These are phyloP conservation scores for Crithidia bombi DNA, from an alignment of 208 protist genomes.

Conservation along the genomic window DNA sequence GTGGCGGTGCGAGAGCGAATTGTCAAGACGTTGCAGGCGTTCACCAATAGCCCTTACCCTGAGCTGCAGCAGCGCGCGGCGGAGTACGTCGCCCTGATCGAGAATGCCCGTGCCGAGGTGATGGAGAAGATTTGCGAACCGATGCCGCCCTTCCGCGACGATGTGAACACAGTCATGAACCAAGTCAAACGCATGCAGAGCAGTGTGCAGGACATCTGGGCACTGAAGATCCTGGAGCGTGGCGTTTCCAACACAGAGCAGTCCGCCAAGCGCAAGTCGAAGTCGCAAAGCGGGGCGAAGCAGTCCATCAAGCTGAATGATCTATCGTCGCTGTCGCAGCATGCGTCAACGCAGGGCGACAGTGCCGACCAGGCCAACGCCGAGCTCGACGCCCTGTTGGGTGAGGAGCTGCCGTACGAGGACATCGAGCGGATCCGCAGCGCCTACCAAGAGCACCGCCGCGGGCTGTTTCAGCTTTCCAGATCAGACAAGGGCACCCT, in stretches of 20 bases:
- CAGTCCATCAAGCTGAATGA: slow-evolving; percentile 61
- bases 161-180: slow-evolving; percentile 46
- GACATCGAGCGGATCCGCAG: slow-evolving; percentile 42
- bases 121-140: slow-evolving; percentile 74
- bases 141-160: slow-evolving; percentile 69
- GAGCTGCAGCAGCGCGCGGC: slow-evolving; percentile 98
- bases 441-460: slow-evolving; percentile 39
- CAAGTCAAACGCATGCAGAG: slow-evolving; percentile 33
- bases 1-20: slow-evolving; percentile 73
- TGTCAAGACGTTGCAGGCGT: slow-evolving; percentile 71
- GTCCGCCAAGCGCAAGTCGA: slow-evolving; percentile 13
- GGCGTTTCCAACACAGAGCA: slow-evolving; percentile 14
- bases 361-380: slow-evolving; percentile 65
- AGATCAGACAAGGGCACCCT: slow-evolving; percentile 39
- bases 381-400: slow-evolving; percentile 73
- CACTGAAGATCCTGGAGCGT: slow-evolving; percentile 40
- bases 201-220: slow-evolving; percentile 48
- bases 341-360: slow-evolving; percentile 93
- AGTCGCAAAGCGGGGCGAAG: slow-evolving; percentile 51
- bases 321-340: slow-evolving; percentile 96
- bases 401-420: slow-evolving; percentile 59
- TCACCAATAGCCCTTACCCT: slow-evolving; percentile 81
- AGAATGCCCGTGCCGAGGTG: slow-evolving; percentile 60
- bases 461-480: slow-evolving; percentile 39
- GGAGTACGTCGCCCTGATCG: slow-evolving; percentile 94